phyloP scores from a whole-genome alignment of 192 early-diverging fungal genomes.

The Rhizophagus sp. region DNA sequence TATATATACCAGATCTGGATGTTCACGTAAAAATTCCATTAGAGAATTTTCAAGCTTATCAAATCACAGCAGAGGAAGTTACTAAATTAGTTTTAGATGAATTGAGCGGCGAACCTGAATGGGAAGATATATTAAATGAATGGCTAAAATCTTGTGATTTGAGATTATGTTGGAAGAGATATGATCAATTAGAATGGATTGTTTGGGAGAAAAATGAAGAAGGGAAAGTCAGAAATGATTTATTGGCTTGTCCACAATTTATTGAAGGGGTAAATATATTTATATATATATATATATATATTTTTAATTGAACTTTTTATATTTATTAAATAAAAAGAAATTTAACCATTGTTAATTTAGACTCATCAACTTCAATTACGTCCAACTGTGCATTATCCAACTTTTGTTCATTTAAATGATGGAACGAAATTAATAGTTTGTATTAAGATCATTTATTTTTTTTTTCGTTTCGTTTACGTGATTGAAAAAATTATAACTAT shows the following conservation, averaged over 20 bases:
- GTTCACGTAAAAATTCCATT: slow-evolving; percentile 44
- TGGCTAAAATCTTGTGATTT: slow-evolving; percentile 39
- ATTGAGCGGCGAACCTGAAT: slow-evolving; percentile 36
- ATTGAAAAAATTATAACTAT: neutral
- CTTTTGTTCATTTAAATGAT: slow-evolving; percentile 12
- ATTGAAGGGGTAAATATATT: slow-evolving; percentile 38
- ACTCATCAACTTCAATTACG: slow-evolving; percentile 42
- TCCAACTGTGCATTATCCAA: slow-evolving; percentile 42
- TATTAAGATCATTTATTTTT: neutral
- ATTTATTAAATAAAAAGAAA: neutral
- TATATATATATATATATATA: no score
- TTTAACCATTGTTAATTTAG: slow-evolving; percentile 21
- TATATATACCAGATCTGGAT: slow-evolving; percentile 41
- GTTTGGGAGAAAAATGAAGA: slow-evolving; percentile 34
- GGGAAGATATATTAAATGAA: slow-evolving; percentile 39
- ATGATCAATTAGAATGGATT: slow-evolving; percentile 47
- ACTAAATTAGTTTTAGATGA: slow-evolving; percentile 31
- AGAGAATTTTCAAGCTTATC: slow-evolving; percentile 21
- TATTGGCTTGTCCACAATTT: slow-evolving; percentile 41
- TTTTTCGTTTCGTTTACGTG: neutral
- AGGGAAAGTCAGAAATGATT: slow-evolving; percentile 35
- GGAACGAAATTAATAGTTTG: slow-evolving; percentile 21
- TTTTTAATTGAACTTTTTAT: no score
- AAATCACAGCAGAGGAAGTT: slow-evolving; percentile 32
- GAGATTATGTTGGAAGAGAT: slow-evolving; percentile 47